Base-by-base conservation (phyloP, 2,329 filamentous ascomycete species). In the Cladosporium sp. region DNA sequence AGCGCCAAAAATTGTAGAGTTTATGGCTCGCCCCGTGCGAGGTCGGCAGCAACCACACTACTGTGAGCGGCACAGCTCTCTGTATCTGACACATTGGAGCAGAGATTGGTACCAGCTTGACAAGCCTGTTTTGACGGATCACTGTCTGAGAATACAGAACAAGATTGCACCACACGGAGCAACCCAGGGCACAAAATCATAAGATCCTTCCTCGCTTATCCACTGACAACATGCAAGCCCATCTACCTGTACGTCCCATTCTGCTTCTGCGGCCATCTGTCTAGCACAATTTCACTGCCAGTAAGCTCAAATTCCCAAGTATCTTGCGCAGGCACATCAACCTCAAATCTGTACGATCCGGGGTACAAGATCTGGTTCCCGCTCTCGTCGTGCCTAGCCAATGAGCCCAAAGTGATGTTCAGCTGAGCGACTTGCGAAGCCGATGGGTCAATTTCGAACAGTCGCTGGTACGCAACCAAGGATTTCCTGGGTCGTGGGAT, bases 301-400 rank as follows among this genome's bases (percentile, higher is more conserved):
- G 61, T 64, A 30, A 64, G 54, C 36, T 55, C 54, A 58, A 64
- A 64, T 11, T 58, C 54, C 61, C 51, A 58, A 21, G 51, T 21
- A 6, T 55, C 61, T 10, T 64, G 61, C 7, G 61, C 28, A 11
- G 61, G 61, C 7, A 64, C 61, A 57, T 64, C 61, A 2, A 64
- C n/a, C 11, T 57, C 51, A 11, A 64, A 47, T n/a, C 54, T 58
- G 61, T 64, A 64, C 1, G 36, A 44, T 21, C 52, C 61, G 10
- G 61, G 61, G 61, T 64, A 64, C 15, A 64, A 26, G 21, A 64
- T 57, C 51, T 55, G 54, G 10, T 64, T 64, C 18, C 61, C 61
- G 26, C 54, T 55, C 61, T 64, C 61, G 34, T 64, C 61, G 14
- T 57, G 51, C 36, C 61, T 64, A 28, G 61, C 61, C 4, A 64